These are phyloP conservation scores for Colletotrichum truncatum DNA, from an alignment of 2,329 filamentous ascomycete species.

Conservation along the genomic window DNA sequence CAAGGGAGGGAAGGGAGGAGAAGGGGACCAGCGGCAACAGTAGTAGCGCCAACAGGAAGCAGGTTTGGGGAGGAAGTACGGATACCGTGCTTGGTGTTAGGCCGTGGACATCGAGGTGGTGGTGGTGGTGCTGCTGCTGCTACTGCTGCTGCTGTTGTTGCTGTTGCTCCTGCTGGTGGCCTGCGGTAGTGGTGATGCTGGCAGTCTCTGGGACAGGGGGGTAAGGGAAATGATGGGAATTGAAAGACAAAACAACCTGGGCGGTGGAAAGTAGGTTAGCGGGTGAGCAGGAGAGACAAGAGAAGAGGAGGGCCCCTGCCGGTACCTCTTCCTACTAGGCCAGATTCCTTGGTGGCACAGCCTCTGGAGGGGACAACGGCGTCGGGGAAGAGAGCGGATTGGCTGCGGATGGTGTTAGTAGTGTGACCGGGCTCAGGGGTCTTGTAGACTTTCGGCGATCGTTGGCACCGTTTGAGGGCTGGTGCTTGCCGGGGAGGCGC, in stretches of 20 bases:
- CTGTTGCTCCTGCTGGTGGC: not conserved
- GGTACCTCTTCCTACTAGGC: constrained; percentile 19
- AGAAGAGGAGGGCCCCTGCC: constrained; percentile 25
- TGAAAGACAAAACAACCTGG: constrained; percentile 16
- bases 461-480: constrained; percentile 28
- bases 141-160: not conserved
- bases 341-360: constrained; percentile 27
- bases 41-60: not conserved
- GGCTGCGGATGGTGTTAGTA: constrained; percentile 8
- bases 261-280: constrained; percentile 18
- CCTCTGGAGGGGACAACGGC: constrained; percentile 24
- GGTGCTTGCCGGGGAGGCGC: constrained; percentile 25
- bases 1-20: not conserved
- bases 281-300: constrained; percentile 22
- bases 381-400: constrained; percentile 25
- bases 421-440: constrained; percentile 29
- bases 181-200: not conserved
- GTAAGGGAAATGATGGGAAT: constrained; percentile 5
- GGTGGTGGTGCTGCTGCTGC: not conserved
- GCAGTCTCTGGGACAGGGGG: not conserved
- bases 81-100: constrained; percentile 1
- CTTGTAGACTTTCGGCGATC: constrained; percentile 30
- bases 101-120: not conserved
- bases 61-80: not conserved
- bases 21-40: not conserved